Base-by-base conservation (phyloP, 805 yeast genomes). In the Vanderwaltozyma yarrowii region DNA sequence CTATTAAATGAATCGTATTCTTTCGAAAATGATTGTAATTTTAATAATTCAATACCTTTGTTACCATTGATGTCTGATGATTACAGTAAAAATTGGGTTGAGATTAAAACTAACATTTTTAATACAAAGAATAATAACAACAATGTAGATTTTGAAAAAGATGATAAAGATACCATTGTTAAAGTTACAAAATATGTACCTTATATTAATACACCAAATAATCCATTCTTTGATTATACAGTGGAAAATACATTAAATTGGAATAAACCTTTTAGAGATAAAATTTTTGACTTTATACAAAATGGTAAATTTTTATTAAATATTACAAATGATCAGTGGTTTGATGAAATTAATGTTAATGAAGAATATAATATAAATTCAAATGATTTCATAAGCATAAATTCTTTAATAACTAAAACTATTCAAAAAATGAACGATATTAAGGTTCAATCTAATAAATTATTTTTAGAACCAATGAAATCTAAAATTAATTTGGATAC, bases 31-130 rank as follows among this genome's bases (percentile, higher is more conserved):
- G 3, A 39, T 12, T 74, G 79, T 47, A 61, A 59, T 30, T 31
- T 50, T 1, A 40, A 57, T 0, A 46, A 52, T 7, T 52, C 73
- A 4, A 51, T 42, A 4, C 81, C 85, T 0, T 41, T 78, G 3
- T 46, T 65, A 26, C 86, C 87, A 0, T 52, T 80, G 26, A 51
- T 72, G n/a, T 78, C 84, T 0, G 83, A 78, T 41, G 69, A 70
- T 37, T 61, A 70, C 25, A 58, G 69, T 1, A 58, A 54, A 3
- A 69, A 69, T 38, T 72, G 76, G 75, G 50, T 71, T 33, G 63
- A 67, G 21, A 46, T 53, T 14, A 50, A 52, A 3, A 46, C 43
- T 2, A 51, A 59, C 4, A 37, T 51, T 3, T 45, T 44, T 2
- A 50, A 60, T 21, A 7, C 9, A 21, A 7, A 7, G 9, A 21